A percentile compares a stretch with the other conserved stretches of the same genome.
These are phyloP conservation scores for Meyerozyma sp. DNA, from an alignment of 1,139 yeast species.

Conservation along the genomic window DNA sequence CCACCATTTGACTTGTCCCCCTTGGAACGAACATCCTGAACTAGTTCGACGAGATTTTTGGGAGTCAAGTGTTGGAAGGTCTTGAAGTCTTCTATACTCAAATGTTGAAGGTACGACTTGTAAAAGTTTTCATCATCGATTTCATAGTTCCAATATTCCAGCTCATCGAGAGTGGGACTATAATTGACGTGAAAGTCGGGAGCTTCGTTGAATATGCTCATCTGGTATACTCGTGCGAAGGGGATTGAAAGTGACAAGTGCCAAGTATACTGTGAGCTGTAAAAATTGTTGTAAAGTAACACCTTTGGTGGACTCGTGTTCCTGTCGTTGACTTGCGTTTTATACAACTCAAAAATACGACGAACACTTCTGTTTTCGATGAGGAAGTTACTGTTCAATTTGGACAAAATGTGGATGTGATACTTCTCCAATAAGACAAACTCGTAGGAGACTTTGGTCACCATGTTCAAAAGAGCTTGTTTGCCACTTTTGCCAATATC, in stretches of 20 bases:
- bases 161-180: background rate
- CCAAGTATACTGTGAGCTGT: conserved; percentile 37
- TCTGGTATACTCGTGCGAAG: conserved; percentile 32
- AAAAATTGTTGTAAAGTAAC: conserved; percentile 28
- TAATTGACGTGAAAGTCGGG: conserved; percentile 9
- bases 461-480: conserved; percentile 22
- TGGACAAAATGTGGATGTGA: conserved; percentile 32
- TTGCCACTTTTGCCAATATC: conserved; percentile 12
- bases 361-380: conserved; percentile 21
- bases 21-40: conserved; percentile 19
- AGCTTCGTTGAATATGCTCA: conserved; percentile 27
- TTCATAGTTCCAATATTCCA: conserved; percentile 11
- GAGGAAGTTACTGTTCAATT: conserved; percentile 29
- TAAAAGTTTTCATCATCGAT: conserved; percentile 1
- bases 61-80: conserved; percentile 20
- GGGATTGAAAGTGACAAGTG: conserved; percentile 33
- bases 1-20: conserved; percentile 10
- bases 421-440: conserved; percentile 38
- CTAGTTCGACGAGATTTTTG: conserved; percentile 24
- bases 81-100: conserved; percentile 23
- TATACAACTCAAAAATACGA: conserved; percentile 19
- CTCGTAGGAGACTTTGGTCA: conserved; percentile 37
- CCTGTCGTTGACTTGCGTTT: conserved; percentile 9
- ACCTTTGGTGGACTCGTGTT: conserved; percentile 22
- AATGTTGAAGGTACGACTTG: conserved; percentile 17